Evolutionary conservation across 768 basidiomycete genomes (phyloP).

Genomic region (Auricularia heimuer): DNA sequence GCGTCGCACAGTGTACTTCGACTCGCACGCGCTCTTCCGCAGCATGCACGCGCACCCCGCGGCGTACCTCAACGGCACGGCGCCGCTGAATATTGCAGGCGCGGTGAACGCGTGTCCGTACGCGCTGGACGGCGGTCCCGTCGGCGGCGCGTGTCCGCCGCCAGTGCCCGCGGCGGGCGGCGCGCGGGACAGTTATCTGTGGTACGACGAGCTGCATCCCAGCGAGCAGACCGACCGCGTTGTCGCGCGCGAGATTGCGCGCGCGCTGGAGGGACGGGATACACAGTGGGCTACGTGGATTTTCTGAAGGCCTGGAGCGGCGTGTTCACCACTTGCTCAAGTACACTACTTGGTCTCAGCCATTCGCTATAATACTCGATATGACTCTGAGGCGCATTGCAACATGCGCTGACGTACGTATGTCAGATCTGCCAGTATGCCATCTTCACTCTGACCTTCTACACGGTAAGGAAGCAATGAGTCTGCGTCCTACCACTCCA

Average conservation of each 20-base stretch:
- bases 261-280: constrained; percentile 31
- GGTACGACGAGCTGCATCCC: constrained; percentile 55
- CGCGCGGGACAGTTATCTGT: constrained; percentile 49
- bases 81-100: constrained; percentile 47
- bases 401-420: too few species aligned
- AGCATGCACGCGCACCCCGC: constrained; percentile 46
- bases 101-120: constrained; percentile 40
- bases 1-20: constrained; percentile 38
- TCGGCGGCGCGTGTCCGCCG: constrained; percentile 7
- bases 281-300: constrained; percentile 9
- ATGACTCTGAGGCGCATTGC: too few species aligned
- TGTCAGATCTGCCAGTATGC: too few species aligned
- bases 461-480: too few species aligned
- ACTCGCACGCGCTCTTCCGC: constrained; percentile 49
- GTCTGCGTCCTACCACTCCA: too few species aligned
- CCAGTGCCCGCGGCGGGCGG: constrained; percentile 21
- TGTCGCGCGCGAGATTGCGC: constrained; percentile 41
- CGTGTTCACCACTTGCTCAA: too few species aligned
- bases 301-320: neutral
- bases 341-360: too few species aligned
- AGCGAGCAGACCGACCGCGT: constrained; percentile 49
- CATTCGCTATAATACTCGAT: too few species aligned
- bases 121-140: constrained; percentile 22
- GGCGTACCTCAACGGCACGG: constrained; percentile 53
- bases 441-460: too few species aligned